Evolutionary conservation across 148 eudicot genomes (phyloP).

Genomic region (Talinum fruticosum): DNA sequence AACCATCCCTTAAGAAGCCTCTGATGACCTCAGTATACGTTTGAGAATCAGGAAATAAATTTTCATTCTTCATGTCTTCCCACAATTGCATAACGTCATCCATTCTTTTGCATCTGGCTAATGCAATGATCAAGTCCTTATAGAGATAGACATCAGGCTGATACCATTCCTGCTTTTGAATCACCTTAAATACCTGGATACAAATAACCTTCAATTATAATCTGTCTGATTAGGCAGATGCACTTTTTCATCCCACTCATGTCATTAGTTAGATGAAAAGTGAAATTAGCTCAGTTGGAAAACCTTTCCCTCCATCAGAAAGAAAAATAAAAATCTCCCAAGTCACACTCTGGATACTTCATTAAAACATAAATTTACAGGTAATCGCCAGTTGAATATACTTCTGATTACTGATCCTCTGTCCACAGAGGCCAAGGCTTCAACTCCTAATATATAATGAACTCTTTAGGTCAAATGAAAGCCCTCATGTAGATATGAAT

Average conservation of each 20-base stretch:
- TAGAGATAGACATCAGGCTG: slow-evolving; percentile 72
- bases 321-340: neutral
- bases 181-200: slow-evolving; percentile 65
- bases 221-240: neutral
- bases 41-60: slow-evolving; percentile 78
- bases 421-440: slow-evolving; percentile 3
- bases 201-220: neutral
- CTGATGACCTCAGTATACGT: slow-evolving; percentile 84
- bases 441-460: neutral
- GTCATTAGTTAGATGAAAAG: neutral
- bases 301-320: neutral
- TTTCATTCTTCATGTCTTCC: slow-evolving; percentile 81
- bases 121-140: slow-evolving; percentile 82
- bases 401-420: too few relatives aligned
- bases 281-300: neutral
- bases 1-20: slow-evolving; percentile 78
- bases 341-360: neutral
- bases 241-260: neutral
- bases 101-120: slow-evolving; percentile 70
- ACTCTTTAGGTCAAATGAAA: neutral
- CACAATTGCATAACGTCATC: slow-evolving; percentile 74
- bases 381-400: too few relatives aligned
- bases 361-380: neutral
- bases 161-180: slow-evolving; percentile 89
- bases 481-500: neutral